These are phyloP conservation scores for Lachnellula willkommii DNA, from an alignment of 2,329 filamentous ascomycete genomes.

Conservation along the genomic window DNA sequence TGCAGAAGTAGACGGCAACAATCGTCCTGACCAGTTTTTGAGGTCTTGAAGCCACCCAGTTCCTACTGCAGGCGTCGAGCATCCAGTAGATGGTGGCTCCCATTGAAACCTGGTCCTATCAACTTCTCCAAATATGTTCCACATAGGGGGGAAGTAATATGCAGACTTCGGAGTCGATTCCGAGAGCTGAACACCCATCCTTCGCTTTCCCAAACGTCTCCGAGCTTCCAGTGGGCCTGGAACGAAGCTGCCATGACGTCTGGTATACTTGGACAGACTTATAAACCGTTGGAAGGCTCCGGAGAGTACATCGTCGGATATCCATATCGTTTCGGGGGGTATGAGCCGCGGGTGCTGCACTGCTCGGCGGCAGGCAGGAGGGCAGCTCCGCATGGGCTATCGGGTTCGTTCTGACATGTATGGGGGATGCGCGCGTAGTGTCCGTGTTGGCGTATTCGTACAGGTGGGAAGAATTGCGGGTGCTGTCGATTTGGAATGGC, in stretches of 20 bases:
- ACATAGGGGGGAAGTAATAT: conserved; percentile 13
- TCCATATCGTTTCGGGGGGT: conserved; percentile 47
- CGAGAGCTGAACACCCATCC: conserved; percentile 26
- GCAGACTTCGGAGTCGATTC: conserved; percentile 18
- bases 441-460: not conserved
- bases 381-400: conserved; percentile 41
- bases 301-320: conserved; percentile 52
- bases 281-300: conserved; percentile 45
- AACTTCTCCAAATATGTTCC: conserved; percentile 20
- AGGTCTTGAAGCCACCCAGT: not conserved
- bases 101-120: conserved; percentile 29
- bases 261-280: conserved; percentile 26
- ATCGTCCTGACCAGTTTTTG: not conserved
- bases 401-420: conserved; percentile 6
- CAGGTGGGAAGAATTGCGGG: not conserved
- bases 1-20: conserved; percentile 8
- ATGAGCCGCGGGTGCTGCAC: conserved; percentile 38
- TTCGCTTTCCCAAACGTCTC: conserved; percentile 30
- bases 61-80: conserved; percentile 1
- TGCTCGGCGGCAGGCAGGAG: conserved; percentile 46
- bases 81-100: conserved; percentile 25
- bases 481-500: not conserved
- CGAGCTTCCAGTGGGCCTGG: conserved; percentile 32
- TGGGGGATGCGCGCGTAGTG: not conserved
- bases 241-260: conserved; percentile 32